Conservation (phyloP, 768 basidiomycete species). For the Trametes villosa region DNA sequence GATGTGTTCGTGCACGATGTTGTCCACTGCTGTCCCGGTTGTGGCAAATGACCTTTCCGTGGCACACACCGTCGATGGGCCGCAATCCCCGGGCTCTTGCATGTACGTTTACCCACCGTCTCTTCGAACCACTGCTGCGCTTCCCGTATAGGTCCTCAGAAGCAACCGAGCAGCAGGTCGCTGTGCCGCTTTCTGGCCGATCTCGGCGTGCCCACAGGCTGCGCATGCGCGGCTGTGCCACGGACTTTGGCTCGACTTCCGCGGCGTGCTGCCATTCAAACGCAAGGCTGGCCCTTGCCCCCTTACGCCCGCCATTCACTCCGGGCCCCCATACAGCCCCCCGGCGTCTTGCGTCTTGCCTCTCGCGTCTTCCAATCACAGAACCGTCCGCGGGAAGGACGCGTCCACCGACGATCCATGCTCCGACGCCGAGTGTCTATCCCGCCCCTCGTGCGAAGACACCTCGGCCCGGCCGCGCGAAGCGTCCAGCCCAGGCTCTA, state of each 20-base stretch:
- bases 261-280: background rate
- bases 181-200: background rate
- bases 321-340: background rate
- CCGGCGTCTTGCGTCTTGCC: no score
- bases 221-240: background rate
- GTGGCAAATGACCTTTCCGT: constrained; percentile 47
- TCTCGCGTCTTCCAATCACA: no score
- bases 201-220: background rate
- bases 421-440: no score
- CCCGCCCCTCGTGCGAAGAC: no score
- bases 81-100: background rate
- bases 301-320: background rate
- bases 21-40: constrained; percentile 92
- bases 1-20: constrained; percentile 97
- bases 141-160: background rate
- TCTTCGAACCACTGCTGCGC: background rate
- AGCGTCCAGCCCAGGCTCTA: no score
- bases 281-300: background rate
- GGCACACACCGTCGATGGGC: no score
- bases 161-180: background rate
- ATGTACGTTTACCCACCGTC: background rate
- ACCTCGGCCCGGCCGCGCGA: no score
- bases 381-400: no score
- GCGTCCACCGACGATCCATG: no score
- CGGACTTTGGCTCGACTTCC: background rate